Evolutionary conservation across 1,139 yeast species (phyloP), one percentile per base, ranked within the genome.

Genomic region (Sugiyamaella sp.): DNA sequence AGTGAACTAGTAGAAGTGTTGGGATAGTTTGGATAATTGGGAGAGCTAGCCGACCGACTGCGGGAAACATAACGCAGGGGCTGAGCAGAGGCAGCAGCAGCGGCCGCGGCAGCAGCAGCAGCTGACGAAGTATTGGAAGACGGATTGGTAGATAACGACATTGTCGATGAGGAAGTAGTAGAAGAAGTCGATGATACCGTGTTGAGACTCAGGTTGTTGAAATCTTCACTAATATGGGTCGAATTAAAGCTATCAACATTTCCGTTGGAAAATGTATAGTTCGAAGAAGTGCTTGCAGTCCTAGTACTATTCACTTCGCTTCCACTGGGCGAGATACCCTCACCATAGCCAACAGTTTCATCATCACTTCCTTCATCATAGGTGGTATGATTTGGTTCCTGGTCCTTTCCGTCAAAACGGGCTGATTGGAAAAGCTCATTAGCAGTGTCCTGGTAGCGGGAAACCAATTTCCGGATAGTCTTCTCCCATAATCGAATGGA

Each of bases 401-500:
- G 45, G 17, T 45, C 52, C 20, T 40, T 53, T 10, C 46, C 46
- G 32, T 46, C 45, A 20, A 47, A 44, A 38, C 39, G 50, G 24
- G 50, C 33, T 17, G 29, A 37, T 24, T 53, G 47, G 41, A 49
- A 47, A 25, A 51, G 32, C 29, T 56, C 58, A 21, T 46, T 51
- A 19, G 57, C 49, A 22, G 57, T 37, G 46, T 62, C 60, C 27
- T 62, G 63, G 47, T 61, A 60, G 12, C 69, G 50, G 6, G 63
- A 63, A 8, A 66, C 62, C 62, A 69, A 63, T 33, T 57, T 54
- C 49, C 58, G 60, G 38, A 71, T 65, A 4, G 74, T 66, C 24
- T 63, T 46, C 46, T 63, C 74, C 76, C 61, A 76, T 60, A 64
- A 69, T 52, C 56, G 59, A 53, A 70, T 64, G 43, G 60, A 63